Percentiles rank a stretch among this genome's conserved stretches.
These are phyloP conservation scores for Priceomyces carsonii DNA, from an alignment of 805 yeast species.

Conservation along the genomic window DNA sequence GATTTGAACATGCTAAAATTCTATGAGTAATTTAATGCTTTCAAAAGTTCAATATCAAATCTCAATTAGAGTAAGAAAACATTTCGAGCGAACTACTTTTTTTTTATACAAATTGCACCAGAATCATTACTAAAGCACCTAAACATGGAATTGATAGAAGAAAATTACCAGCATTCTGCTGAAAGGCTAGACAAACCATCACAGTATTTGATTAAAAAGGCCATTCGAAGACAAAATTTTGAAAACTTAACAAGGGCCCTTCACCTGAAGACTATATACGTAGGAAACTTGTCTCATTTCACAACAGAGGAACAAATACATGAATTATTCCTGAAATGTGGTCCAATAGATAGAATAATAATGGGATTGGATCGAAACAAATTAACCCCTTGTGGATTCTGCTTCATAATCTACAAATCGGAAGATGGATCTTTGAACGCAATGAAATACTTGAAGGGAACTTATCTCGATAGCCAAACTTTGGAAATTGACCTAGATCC, in stretches of 20 bases:
- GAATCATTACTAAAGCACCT: too few relatives aligned
- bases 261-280: constrained; percentile 76
- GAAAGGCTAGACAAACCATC: constrained; percentile 74
- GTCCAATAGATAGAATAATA: constrained; percentile 73
- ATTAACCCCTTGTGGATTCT: constrained; percentile 95
- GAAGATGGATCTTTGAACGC: constrained; percentile 78
- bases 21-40: too few relatives aligned
- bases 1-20: constrained; percentile 47
- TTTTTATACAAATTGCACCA: too few relatives aligned
- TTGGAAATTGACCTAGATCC: constrained; percentile 92
- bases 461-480: constrained; percentile 79
- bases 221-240: constrained; percentile 51
- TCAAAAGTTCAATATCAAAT: too few relatives aligned
- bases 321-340: constrained; percentile 83
- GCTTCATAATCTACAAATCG: constrained; percentile 78
- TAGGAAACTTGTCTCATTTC: constrained; percentile 85
- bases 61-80: too few relatives aligned
- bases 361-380: constrained; percentile 95
- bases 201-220: constrained; percentile 64
- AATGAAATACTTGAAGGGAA: constrained; percentile 76
- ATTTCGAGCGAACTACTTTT: too few relatives aligned
- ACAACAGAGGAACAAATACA: constrained; percentile 94
- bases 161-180: constrained; percentile 60
- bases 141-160: constrained; percentile 40
- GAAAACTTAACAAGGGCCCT: constrained; percentile 67